These are phyloP conservation scores for Amauroascus verrucosus DNA, from an alignment of 2,329 filamentous ascomycete species.

Conservation along the genomic window DNA sequence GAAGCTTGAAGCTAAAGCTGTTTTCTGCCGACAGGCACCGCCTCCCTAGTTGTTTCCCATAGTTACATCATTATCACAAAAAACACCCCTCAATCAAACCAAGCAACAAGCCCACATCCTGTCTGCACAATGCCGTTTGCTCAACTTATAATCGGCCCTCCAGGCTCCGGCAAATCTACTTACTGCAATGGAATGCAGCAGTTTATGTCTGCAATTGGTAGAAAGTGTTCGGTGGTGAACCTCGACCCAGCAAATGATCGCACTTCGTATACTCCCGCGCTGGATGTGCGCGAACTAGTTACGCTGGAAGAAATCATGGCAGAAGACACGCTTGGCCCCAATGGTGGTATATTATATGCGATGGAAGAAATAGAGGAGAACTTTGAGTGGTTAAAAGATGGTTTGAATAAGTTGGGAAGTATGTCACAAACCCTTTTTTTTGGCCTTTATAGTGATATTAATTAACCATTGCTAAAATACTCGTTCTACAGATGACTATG, in stretches of 20 bases:
- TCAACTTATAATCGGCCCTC: constrained; percentile 89
- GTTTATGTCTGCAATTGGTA: constrained; percentile 90
- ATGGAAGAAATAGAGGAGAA: constrained; percentile 93
- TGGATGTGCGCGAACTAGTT: constrained; percentile 82
- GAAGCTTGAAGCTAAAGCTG: not conserved
- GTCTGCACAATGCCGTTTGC: constrained; percentile 44
- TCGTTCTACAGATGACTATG: constrained; percentile 59
- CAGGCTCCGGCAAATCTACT: constrained; percentile 90
- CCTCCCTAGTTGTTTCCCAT: not conserved
- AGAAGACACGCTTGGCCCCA: constrained; percentile 79
- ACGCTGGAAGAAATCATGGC: constrained; percentile 93
- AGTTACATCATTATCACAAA: constrained; percentile 2
- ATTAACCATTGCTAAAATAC: too few species aligned
- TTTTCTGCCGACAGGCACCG: constrained; percentile 1
- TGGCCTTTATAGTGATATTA: too few species aligned
- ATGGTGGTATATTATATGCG: constrained; percentile 85
- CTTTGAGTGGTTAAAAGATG: constrained; percentile 79
- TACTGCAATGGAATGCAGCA: constrained; percentile 99
- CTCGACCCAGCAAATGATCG: constrained; percentile 94
- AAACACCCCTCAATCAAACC: not conserved
- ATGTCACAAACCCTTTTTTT: constrained; percentile 6
- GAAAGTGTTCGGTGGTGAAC: constrained; percentile 90
- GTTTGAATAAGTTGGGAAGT: constrained; percentile 63
- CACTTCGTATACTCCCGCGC: constrained; percentile 74
- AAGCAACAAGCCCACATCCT: not conserved